These are phyloP conservation scores for Mycosphaerella sp. DNA, from an alignment of 2,329 filamentous ascomycete species.

Conservation along the genomic window DNA sequence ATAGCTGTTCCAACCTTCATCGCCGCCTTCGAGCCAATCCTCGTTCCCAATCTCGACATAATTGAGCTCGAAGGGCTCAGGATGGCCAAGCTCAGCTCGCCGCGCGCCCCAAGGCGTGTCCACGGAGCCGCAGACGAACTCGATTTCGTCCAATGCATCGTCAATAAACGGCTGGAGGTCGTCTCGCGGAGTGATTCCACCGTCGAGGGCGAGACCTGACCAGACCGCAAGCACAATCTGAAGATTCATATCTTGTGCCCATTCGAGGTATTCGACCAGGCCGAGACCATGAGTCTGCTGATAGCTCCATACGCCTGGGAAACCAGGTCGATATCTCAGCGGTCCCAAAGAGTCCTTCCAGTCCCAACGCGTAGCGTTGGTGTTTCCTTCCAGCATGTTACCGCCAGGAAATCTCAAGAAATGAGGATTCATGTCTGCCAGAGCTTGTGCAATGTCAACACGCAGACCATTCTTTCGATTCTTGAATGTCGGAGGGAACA, in stretches of 20 bases:
- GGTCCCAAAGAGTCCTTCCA: conserved; percentile 50
- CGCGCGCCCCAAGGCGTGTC: conserved; percentile 52
- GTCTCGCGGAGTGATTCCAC: conserved; percentile 42
- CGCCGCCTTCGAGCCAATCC: conserved; percentile 48
- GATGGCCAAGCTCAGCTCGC: conserved; percentile 55
- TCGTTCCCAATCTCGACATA: conserved; percentile 60
- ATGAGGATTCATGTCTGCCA: conserved; percentile 27
- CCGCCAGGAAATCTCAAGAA: conserved; percentile 61
- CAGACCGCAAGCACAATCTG: conserved; percentile 50
- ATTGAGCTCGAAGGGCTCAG: conserved; percentile 54
- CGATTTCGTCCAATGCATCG: conserved; percentile 56
- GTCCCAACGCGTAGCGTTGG: conserved; percentile 39
- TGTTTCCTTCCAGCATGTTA: conserved; percentile 46
- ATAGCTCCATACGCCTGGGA: conserved; percentile 52
- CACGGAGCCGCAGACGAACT: conserved; percentile 53
- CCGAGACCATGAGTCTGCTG: conserved; percentile 58
- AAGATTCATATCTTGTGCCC: conserved; percentile 44
- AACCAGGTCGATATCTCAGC: conserved; percentile 49
- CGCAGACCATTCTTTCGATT: conserved; percentile 47
- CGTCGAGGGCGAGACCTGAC: conserved; percentile 50
- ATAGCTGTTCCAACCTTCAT: conserved; percentile 33
- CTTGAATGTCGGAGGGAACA: conserved; percentile 52
- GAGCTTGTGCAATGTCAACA: conserved; percentile 43
- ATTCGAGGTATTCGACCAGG: conserved; percentile 57
- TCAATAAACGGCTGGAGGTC: conserved; percentile 48